Evolutionary conservation across 2,329 filamentous ascomycete genomes (phyloP), one percentile per base, ranked within the genome.

Genomic region (Zymoseptoria passerinii): DNA sequence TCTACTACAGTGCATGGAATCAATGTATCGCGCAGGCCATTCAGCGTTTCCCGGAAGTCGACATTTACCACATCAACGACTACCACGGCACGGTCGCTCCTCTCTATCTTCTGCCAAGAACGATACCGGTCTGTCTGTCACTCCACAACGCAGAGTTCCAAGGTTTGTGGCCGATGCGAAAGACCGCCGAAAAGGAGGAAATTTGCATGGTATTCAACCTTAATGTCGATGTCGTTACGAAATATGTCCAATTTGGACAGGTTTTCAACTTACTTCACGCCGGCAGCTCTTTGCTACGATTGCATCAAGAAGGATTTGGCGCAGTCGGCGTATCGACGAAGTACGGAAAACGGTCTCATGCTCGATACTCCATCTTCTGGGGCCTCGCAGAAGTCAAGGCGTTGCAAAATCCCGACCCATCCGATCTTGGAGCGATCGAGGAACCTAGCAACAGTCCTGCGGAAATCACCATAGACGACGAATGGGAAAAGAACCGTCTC

Each of bases 141-240:
- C 78, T 87, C 8, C 84, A 87, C 68, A 87, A 86, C 62, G 84
- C 84, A 50, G 84, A 86, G 63, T 87, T 86, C 63, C 84, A 87
- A 68, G 84, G 84, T 44, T 72, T 86, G 23, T 86, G 84, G 84
- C 82, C 83, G 1, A 84, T 87, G 79, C 76, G 84, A 13, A 83
- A 78, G 1, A 75, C 78, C 7, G 77, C 81, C 50, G 84, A 86
- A 61, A 77, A 78, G 57, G 78, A 79, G 44, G 84, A 87, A 69
- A 81, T 87, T 2, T 85, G 82, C 67, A 76, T 77, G 2, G 82
- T 86, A 20, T 87, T 84, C 72, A 85, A 85, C 63, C 72, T 86
- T 28, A 75, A 78, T 16, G 69, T 77, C 5, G 77, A 83, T 9
- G 71, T 81, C 29, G 83, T 81, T n/a, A 75, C 77, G 48, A 76